Percentiles rank a stretch among this genome's conserved stretches.
Conservation (phyloP, 2,329 filamentous ascomycete genomes). For the Sporothrix pallida region DNA sequence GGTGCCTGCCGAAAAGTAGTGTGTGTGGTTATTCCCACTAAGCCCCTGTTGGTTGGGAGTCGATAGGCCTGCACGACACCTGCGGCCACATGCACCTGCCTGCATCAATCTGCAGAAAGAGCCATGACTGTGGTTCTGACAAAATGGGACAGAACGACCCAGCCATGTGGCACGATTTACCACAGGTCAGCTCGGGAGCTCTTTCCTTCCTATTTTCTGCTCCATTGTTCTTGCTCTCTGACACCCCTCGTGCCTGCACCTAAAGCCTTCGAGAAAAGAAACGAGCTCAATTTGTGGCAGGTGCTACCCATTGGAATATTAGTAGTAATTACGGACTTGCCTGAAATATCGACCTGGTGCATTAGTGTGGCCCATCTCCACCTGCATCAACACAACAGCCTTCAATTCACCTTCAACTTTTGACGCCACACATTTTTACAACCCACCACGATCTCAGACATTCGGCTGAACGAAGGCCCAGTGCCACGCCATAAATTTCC, state of each 20-base stretch:
- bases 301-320: neutral
- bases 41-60: neutral
- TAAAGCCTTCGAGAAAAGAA: neutral
- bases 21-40: neutral
- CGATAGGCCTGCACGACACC: neutral
- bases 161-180: neutral
- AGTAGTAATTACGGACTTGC: neutral
- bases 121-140: neutral
- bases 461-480: neutral
- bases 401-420: neutral
- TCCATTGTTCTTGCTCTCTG: neutral
- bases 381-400: constrained; percentile 3
- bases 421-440: constrained; percentile 2
- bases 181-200: neutral
- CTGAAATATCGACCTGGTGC: neutral
- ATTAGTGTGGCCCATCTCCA: constrained; percentile 19
- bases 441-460: constrained; percentile 15
- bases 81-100: constrained; percentile 14
- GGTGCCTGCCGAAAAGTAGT: constrained; percentile 4
- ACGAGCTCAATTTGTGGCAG: neutral
- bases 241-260: neutral
- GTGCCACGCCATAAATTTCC: neutral
- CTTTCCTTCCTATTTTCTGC: neutral
- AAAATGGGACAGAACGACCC: constrained; percentile 9
- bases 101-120: neutral